Evolutionary conservation across 805 yeast species (phyloP).

Genomic region (Candida quercuum): DNA sequence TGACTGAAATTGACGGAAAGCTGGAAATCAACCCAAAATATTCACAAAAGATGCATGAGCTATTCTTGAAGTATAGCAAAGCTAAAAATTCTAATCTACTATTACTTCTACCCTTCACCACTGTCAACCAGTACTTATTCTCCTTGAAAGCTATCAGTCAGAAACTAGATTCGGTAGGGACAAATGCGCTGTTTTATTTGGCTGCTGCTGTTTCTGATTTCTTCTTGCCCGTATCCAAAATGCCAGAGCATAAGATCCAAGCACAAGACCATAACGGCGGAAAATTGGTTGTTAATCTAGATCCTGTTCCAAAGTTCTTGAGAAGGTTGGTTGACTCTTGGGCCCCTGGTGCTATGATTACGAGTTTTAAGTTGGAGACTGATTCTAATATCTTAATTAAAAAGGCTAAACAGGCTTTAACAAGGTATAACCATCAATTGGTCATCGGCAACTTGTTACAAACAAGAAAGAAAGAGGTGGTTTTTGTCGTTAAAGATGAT

Average conservation of each 20-base stretch:
- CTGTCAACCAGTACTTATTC: constrained; percentile 90
- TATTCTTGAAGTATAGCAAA: constrained; percentile 46
- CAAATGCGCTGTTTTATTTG: constrained; percentile 68
- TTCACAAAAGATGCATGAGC: constrained; percentile 54
- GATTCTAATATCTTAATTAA: constrained; percentile 63
- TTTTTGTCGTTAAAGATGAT: constrained; percentile 59
- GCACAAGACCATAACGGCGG: constrained; percentile 62
- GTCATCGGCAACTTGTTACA: constrained; percentile 93
- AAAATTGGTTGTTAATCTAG: constrained; percentile 76
- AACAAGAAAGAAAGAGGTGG: constrained; percentile 82
- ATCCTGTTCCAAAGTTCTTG: constrained; percentile 94
- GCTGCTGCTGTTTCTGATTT: constrained; percentile 99
- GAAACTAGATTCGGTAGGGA: constrained; percentile 48
- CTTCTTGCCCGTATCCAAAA: constrained; percentile 77
- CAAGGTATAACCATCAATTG: constrained; percentile 84
- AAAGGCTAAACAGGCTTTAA: constrained; percentile 76
- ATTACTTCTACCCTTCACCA: constrained; percentile 81
- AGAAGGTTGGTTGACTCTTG: constrained; percentile 83
- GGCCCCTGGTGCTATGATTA: constrained; percentile 94
- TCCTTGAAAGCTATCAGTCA: constrained; percentile 67
- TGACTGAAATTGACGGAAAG: constrained; percentile 51
- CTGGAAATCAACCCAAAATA: constrained; percentile 59
- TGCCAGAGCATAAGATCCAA: constrained; percentile 95
- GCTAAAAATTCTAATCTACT: constrained; percentile 28
- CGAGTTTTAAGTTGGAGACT: constrained; percentile 91